phyloP scores from a whole-genome alignment of 495 filamentous ascomycete species.

The Cryomyces minteri region DNA sequence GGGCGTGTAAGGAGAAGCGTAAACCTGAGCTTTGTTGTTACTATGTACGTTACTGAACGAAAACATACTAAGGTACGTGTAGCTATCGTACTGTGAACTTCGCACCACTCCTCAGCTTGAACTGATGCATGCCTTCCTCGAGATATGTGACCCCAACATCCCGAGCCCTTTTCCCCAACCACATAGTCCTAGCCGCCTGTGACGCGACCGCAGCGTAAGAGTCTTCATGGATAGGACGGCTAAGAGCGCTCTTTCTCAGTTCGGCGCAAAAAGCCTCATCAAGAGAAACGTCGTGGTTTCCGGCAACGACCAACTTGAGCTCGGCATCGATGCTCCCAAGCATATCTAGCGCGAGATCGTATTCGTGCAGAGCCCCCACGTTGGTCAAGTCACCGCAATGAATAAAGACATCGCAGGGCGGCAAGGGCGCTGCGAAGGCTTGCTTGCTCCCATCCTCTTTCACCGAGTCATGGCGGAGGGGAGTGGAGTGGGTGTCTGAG shows the following conservation, averaged over 20 bases:
- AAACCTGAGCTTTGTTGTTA: constrained; percentile 21
- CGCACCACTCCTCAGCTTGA: constrained; percentile 38
- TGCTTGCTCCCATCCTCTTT: not conserved
- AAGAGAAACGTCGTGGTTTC: constrained; percentile 63
- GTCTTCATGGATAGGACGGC: constrained; percentile 2
- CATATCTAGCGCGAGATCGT: constrained; percentile 31
- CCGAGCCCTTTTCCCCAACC: constrained; percentile 28
- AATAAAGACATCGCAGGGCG: constrained; percentile 42
- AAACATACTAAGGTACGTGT: not conserved
- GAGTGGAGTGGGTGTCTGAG: constrained; percentile 17
- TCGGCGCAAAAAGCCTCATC: constrained; percentile 22
- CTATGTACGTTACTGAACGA: not conserved
- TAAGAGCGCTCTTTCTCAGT: not conserved
- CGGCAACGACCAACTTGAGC: constrained; percentile 63
- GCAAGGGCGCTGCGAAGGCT: constrained; percentile 18
- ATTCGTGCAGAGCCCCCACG: constrained; percentile 36
- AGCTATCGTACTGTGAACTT: constrained; percentile 23
- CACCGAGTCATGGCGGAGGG: not conserved
- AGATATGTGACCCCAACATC: constrained; percentile 39
- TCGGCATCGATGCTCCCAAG: constrained; percentile 38
- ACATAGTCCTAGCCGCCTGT: constrained; percentile 18
- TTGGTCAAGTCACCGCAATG: constrained; percentile 62
- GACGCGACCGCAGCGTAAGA: constrained; percentile 20
- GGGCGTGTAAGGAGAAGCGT: constrained; percentile 52
- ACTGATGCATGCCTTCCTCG: constrained; percentile 42